Base-by-base conservation (phyloP, 352 stramenopile species). In the Pythium pyrilobum region DNA sequence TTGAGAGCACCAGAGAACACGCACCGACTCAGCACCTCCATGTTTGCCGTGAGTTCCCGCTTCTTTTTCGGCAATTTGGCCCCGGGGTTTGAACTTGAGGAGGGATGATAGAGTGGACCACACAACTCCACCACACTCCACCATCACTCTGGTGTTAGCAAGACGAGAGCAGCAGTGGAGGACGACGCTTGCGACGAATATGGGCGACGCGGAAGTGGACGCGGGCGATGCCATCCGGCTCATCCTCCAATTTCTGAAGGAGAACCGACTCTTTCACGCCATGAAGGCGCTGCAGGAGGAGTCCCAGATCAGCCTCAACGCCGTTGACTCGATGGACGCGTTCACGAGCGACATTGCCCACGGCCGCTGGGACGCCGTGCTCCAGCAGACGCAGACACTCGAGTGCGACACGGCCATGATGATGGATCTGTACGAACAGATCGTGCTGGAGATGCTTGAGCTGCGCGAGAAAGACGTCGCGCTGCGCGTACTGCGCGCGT, bases 211-310 rank as follows among this genome's bases (percentile, higher is more conserved):
- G 29, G 74, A 89, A 43, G 73, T 89, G 40, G 71, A 84, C 45
- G 71, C 77, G 15, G 66, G 74, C 54, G 89, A 97, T 52, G 81
- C 89, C 42, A 74, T 97, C 48, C 83, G 87, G 23, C 69, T 97
- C 24, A 89, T 97, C 49, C 79, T 97, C 58, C 87, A 97, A 71
- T 97, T 96, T 51, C 76, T 96, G 32, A 79, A 91, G 49, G 92
- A 98, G 68, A 93, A 97, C 62, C 74, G 81, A 10, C 70, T 98
- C 9, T 89, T 89, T 38, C 44, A 69, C 23, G 72, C 87, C 9
- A 81, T 97, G 72, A 69, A 77, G 20, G 67, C 83, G 47, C 69
- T 97, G 39, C 87, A 97, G 62, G 71, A 92, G 20, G 89, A 97
- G 69, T 71, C 85, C 9, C 82, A 92, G 56, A 78, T 97, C 46